Conservation (phyloP, 371 early-diverging fungal genomes). For the Nematocida minor region DNA sequence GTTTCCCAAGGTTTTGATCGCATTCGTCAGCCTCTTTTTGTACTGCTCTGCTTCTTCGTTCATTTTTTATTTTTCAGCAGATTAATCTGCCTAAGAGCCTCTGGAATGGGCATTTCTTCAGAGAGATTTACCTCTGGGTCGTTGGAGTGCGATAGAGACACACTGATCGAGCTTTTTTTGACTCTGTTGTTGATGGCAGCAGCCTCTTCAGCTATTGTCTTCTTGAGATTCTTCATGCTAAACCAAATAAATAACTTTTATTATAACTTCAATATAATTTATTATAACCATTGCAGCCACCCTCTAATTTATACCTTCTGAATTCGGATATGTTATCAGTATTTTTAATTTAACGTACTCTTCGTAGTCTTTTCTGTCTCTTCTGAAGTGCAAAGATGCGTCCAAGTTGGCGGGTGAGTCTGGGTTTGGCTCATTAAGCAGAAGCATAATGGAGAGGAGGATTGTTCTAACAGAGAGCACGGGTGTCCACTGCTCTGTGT, state of each 20-base stretch:
- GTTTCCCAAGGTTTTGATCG: background rate
- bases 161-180: background rate
- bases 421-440: slow-evolving; percentile 90
- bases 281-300: background rate
- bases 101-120: background rate
- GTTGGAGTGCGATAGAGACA: background rate
- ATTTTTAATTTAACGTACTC: slow-evolving; percentile 50
- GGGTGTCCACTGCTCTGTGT: slow-evolving; percentile 72
- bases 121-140: background rate
- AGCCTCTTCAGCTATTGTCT: background rate
- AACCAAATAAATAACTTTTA: slow-evolving; percentile 1
- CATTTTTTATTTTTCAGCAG: slow-evolving; percentile 16
- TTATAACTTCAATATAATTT: no score
- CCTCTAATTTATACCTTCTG: background rate
- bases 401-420: slow-evolving; percentile 93
- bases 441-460: slow-evolving; percentile 79
- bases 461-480: slow-evolving; percentile 94
- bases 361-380: slow-evolving; percentile 56
- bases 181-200: background rate
- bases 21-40: background rate
- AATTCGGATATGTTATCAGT: background rate
- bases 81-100: background rate
- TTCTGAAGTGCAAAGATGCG: slow-evolving; percentile 69
- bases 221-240: slow-evolving; percentile 2
- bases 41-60: background rate